Evolutionary conservation across 345 rosid species (phyloP).

Genomic region (Arabis hirsuta): DNA sequence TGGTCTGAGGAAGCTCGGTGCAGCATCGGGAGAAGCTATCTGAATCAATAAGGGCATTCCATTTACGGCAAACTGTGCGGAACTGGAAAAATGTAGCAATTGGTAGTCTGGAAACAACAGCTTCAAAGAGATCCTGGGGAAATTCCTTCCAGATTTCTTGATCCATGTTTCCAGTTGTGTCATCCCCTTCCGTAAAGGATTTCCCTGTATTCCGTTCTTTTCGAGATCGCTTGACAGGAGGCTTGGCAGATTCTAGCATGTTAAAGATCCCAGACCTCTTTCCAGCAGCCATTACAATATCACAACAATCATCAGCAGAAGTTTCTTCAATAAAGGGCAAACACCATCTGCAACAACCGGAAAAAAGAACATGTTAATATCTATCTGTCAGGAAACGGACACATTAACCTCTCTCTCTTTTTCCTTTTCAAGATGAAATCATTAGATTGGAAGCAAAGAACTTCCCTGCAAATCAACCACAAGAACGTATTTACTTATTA

Average conservation of each 20-base stretch:
- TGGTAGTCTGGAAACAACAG: constrained; percentile 91
- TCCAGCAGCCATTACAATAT: constrained; percentile 75
- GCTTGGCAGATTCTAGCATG: constrained; percentile 71
- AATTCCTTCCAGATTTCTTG: constrained; percentile 89
- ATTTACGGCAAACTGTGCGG: constrained; percentile 82
- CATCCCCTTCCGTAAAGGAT: constrained; percentile 42
- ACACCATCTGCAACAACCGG: constrained; percentile 65
- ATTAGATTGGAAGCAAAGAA: constrained; percentile 7
- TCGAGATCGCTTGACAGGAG: constrained; percentile 71
- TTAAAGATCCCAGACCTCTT: constrained; percentile 63
- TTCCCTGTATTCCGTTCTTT: constrained; percentile 76
- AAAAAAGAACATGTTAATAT: not conserved
- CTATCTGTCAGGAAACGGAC: constrained; percentile 13
- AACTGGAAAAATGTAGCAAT: constrained; percentile 80
- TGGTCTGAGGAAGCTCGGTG: constrained; percentile 56
- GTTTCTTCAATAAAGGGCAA: constrained; percentile 60
- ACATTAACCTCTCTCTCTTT: constrained; percentile 1
- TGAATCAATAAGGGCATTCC: constrained; percentile 78
- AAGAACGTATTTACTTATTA: not conserved
- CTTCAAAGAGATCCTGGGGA: constrained; percentile 93
- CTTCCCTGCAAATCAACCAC: constrained; percentile 8
- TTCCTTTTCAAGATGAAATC: not conserved
- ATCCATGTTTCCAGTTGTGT: constrained; percentile 64
- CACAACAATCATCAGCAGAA: constrained; percentile 68
- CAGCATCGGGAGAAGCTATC: constrained; percentile 79